Evolutionary conservation across 2,329 filamentous ascomycete genomes (phyloP), one percentile per base, ranked within the genome.

Genomic region (Penicillium janthinellum): DNA sequence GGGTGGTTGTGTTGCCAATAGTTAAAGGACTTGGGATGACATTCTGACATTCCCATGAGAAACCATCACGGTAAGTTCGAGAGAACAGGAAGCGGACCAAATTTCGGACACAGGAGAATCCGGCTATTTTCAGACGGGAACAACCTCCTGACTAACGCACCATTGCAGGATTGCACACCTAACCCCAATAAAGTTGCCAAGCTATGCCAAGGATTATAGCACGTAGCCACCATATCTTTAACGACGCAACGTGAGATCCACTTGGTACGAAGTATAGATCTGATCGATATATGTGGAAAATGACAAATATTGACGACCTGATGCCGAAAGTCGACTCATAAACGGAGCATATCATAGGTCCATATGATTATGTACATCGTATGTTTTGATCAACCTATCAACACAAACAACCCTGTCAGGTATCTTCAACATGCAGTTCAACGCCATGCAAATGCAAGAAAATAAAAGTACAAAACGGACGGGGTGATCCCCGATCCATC

Each of bases 381-480:
- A 20, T 53, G 34, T 41, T 48, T 31, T 41, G n/a, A 14, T 17
- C 28, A 15, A 20, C 35, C 17, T 57, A 37, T 59, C 28, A 34
- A 51, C 47, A 58, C 38, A 56, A 31, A 10, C 15, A 35, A 45
- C 52, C 42, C 39, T 20, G 37, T 41, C 15, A 60, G 14, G 35
- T 42, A 47, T 56, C 47, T 53, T n/a, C 51, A 56, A 37, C 34
- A 34, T 22, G 14, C 28, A 37, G 57, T 55, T 28, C 52, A 59
- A 59, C 59, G 55, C 61, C 55, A 44, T 42, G 49, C 47, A 56
- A 56, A 62, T 60, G 59, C 59, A 58, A 31, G 12, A 10, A 45
- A 45, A 28, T 28, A 22, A 10, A n/a, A 41, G 20, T 37, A 35
- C 47, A 42, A 37, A 25, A 45, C 8, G 39, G 12, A 10, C 22